Conservation (phyloP, 192 early-diverging fungal species). For the Radiomyces spectabilis region DNA sequence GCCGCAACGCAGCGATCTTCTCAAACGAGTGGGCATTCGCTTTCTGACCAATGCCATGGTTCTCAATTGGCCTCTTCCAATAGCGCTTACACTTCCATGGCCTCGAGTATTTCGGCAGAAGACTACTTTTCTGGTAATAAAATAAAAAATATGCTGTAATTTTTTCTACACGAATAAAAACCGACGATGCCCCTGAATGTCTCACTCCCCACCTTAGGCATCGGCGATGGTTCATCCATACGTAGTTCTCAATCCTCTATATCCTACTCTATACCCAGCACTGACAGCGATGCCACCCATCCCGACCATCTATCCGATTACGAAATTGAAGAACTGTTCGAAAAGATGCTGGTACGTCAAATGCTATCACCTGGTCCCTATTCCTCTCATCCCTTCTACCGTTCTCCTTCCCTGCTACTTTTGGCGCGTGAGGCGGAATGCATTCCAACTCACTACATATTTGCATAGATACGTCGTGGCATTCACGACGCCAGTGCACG, state of each 20-base stretch:
- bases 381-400: no score
- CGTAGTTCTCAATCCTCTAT: constrained; percentile 29
- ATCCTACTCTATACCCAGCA: constrained; percentile 8
- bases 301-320: constrained; percentile 17
- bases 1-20: background rate
- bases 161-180: background rate
- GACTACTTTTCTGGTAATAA: constrained; percentile 22
- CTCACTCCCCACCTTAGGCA: background rate
- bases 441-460: no score
- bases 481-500: constrained; percentile 38
- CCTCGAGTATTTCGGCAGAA: constrained; percentile 6
- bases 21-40: background rate
- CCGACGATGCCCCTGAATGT: background rate
- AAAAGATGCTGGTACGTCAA: constrained; percentile 33
- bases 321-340: constrained; percentile 40
- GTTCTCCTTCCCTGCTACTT: no score
- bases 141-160: background rate
- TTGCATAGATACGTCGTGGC: constrained; percentile 22
- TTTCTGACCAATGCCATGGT: background rate
- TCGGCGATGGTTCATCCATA: constrained; percentile 16
- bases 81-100: background rate
- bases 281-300: constrained; percentile 8
- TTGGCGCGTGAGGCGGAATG: no score
- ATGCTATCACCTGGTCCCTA: no score
- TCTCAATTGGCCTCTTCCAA: background rate